Base-by-base conservation (phyloP, 2,329 filamentous ascomycete species). In the Hypoxylon sp. region DNA sequence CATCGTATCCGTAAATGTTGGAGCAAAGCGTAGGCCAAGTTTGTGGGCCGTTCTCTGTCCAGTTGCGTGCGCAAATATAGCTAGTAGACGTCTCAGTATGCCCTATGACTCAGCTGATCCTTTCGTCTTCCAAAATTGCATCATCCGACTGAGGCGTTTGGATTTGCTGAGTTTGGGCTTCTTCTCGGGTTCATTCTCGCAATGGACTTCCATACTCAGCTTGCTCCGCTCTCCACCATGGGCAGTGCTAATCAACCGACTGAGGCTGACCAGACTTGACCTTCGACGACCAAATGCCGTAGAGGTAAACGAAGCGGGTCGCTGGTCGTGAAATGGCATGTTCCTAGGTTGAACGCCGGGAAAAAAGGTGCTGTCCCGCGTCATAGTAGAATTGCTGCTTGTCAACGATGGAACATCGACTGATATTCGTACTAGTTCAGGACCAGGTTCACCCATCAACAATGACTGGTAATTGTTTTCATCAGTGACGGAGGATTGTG, bases 301-400 rank as follows among this genome's bases (percentile, higher is more conserved):
- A 11, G 86, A 86, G 1, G 87, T 89, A 28, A 90, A 86, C 0
- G 89, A 91, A 4, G 87, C 85, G 0, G 89, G 89, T 3, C 89
- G 85, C 70, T 89, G 86, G 19, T 88, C 85, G 14, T 83, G 81
- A 32, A 84, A 80, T 2, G 80, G 81, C 45, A 69, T 82, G 82
- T 73, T 78, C 79, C 77, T 80, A 73, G 66, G 78, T 71, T 65
- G 73, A 62, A 75, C 64, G 48, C 63, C 79, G 63, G 58, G 82
- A 74, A 78, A 72, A 48, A 85, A 84, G 36, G 82, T 82, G 73
- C 91, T 92, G 71, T 92, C 89, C 49, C 89, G 86, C 5, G 90
- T 91, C 87, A 91, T 93, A 9, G 91, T 93, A 9, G 92, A 94
- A 72, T 91, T 89, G 75, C 90, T 93, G 75, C 91, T 93, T 1